These are phyloP conservation scores for Pseudozyma pruni DNA, from an alignment of 1,284 basidiomycete species.

Conservation along the genomic window DNA sequence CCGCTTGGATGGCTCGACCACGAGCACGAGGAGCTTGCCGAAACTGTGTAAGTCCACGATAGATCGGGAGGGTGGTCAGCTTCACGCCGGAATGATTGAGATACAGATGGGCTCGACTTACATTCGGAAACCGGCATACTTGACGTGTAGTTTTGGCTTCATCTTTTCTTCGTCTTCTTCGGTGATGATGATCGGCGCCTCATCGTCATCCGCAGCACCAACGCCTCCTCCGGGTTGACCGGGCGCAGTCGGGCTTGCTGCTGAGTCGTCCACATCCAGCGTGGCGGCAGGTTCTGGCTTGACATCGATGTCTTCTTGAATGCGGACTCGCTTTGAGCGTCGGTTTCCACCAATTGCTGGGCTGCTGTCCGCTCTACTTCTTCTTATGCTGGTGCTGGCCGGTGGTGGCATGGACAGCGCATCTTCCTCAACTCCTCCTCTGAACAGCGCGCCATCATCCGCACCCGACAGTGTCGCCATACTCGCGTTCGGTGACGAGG, in stretches of 20 bases:
- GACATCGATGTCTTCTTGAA: slow-evolving; percentile 24
- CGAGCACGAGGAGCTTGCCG: slow-evolving; percentile 59
- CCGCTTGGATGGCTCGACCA: slow-evolving; percentile 51
- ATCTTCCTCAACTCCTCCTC: slow-evolving; percentile 14
- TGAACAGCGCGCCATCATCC: slow-evolving; percentile 20
- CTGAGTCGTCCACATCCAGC: background rate
- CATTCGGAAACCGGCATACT: slow-evolving; percentile 54
- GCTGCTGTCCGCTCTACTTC: slow-evolving; percentile 12
- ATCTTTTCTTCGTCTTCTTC: slow-evolving; percentile 52
- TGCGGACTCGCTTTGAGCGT: slow-evolving; percentile 40
- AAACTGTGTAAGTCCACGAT: slow-evolving; percentile 33
- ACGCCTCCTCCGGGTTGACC: background rate
- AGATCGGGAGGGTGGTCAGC: background rate
- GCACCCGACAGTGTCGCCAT: slow-evolving; percentile 22
- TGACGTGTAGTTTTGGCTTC: slow-evolving; percentile 46
- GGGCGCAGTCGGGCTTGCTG: background rate
- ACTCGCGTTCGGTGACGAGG: slow-evolving; percentile 13
- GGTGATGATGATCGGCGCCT: slow-evolving; percentile 34
- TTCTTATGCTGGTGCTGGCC: slow-evolving; percentile 14
- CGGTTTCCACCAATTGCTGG: background rate
- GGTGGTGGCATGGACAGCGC: slow-evolving; percentile 31
- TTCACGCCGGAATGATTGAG: background rate
- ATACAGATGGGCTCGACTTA: slow-evolving; percentile 7
- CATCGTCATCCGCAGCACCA: slow-evolving; percentile 3
- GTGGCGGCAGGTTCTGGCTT: slow-evolving; percentile 20